Percentiles rank a stretch among this genome's conserved stretches.
Conservation (phyloP, 306 rosid genomes). For the Hippophae rhamnoides region DNA sequence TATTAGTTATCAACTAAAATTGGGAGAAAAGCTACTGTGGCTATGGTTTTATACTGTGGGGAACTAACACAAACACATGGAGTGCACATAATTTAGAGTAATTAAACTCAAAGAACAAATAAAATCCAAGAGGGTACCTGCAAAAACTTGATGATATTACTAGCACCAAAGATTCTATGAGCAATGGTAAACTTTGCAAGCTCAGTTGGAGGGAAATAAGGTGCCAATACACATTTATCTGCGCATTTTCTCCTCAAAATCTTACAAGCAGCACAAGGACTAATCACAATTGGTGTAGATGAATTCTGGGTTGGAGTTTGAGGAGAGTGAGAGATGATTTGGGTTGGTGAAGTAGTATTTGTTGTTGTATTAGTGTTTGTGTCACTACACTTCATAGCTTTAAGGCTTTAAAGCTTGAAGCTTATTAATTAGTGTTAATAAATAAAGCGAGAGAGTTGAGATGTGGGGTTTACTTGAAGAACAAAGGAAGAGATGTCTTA, state of each 20-base stretch:
- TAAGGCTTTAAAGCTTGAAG: no score
- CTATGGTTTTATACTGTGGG: no score
- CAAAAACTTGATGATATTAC: constrained; percentile 87
- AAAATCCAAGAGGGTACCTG: constrained; percentile 38
- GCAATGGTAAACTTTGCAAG: constrained; percentile 86
- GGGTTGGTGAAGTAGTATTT: background rate
- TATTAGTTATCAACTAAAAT: no score
- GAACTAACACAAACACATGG: no score
- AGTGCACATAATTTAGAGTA: no score
- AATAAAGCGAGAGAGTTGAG: background rate
- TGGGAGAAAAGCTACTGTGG: no score
- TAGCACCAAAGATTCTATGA: constrained; percentile 84
- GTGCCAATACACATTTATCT: constrained; percentile 79
- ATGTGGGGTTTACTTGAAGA: constrained; percentile 29
- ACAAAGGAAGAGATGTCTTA: background rate
- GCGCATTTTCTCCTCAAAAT: constrained; percentile 74
- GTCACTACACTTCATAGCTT: constrained; percentile 11
- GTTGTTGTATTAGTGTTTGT: constrained; percentile 14
- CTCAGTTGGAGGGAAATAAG: constrained; percentile 89
- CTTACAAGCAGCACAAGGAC: constrained; percentile 93
- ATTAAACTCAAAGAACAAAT: background rate
- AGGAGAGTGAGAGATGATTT: constrained; percentile 7
- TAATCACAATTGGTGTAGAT: constrained; percentile 33
- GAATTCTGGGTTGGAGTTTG: constrained; percentile 26
- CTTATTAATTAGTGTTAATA: no score